Evolutionary conservation across 805 yeast species (phyloP), one percentile per base, ranked within the genome.

Genomic region (Saccharomyces kudriavzevii): DNA sequence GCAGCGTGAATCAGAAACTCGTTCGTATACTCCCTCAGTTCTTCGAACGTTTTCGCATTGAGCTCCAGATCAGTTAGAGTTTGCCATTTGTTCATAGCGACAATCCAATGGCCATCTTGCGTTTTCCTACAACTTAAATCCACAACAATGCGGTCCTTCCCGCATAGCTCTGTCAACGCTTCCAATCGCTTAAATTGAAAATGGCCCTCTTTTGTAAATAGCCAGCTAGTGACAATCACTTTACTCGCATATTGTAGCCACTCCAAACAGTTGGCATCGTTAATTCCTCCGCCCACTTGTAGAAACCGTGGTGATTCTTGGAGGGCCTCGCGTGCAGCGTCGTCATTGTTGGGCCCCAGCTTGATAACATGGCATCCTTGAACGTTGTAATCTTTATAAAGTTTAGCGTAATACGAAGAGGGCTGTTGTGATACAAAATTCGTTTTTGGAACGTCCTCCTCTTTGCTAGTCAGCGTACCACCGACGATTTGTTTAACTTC

Each of bases 11-110:
- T 85, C 52, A 94, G 73, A 64, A 92, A 88, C 71, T 94, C 99
- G 58, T 82, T 79, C 62, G 97, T 89, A 70, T 85, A 88, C 49
- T 74, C 53, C 8, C 84, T 70, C 43, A 94, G 75, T 48, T 69
- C 56, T 3, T 61, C 66, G 55, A 94, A 78, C 27, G 86, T 78
- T 26, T 77, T 79, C 49, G 69, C 67, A 49, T 74, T 74, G 52
- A 94, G 74, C 52, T 72, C 77, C 47, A 83, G 77, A 43, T 77
- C 77, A 0, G 99, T 94, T 28, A 91, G 70, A 0, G 91, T 87
- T 68, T 91, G 97, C 99, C 99, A 94, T 70, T 90, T 87, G 71
- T 94, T 91, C 83, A 90, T 94, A 1, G 98, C 97, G n/a, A 94
- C 99, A 35, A 85, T 78, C 99, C 99, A 94, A 49, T 54, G 60